Evolutionary conservation across 1,139 yeast genomes (phyloP), one percentile per base, ranked within the genome.

Genomic region (Tardiomyces digboiensis): DNA sequence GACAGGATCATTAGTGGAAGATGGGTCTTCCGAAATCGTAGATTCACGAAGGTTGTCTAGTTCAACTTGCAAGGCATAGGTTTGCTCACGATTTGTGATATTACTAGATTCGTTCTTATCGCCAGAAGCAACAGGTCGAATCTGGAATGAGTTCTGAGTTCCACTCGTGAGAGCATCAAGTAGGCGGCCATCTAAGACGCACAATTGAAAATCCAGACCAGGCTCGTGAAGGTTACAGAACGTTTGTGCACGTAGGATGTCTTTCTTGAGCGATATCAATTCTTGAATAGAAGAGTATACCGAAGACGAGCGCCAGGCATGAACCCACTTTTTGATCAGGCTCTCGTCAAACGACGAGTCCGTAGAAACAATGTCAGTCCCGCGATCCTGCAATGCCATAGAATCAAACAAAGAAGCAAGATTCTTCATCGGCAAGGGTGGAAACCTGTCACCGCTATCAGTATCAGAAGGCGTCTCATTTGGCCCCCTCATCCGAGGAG

Each of bases 101-200:
- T n/a, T n/a, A n/a, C n/a, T n/a, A n/a, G 26, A 22, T 12, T 22
- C 26, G 10, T 8, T 22, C 12, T 16, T 16, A 26, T 5, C 5
- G 8, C 33, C 33, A 8, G 33, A 4, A 8, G 33, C 33, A 26
- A 13, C 33, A 8, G 14, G 33, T 16, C 14, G 8, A 4, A 16
- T 26, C 5, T 5, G 3, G 3, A 26, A 5, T 3, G 33, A 8
- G 10, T 26, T 8, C 33, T 26, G 33, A 5, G 5, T 26, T 8
- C 16, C 10, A 5, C 14, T 16, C 8, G 33, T 20, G 37, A 41
- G 47, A 6, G 49, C 21, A 36, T 44, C 46, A 18, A 42, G 38
- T n/a, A 48, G 42, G 14, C 38, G 16, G 20, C 44, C n/a, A 36
- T 37, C 44, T 41, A 16, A 40, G 44, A n/a, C 39, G 42, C 16